phyloP scores from a whole-genome alignment of 768 basidiomycete genomes.

The Lepiota venenata region DNA sequence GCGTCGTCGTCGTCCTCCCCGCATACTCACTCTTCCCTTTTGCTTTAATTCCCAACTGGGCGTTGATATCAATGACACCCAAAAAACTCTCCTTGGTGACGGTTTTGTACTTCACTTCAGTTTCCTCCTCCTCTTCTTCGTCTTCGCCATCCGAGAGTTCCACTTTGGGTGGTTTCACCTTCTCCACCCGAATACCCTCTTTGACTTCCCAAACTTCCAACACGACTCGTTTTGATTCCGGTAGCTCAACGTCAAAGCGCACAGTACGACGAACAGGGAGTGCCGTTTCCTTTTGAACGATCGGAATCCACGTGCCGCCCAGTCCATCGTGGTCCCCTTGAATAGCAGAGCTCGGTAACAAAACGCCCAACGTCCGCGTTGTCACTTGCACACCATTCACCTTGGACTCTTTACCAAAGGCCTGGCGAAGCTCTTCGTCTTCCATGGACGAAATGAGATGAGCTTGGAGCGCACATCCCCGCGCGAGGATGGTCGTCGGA shows the following conservation, averaged over 20 bases:
- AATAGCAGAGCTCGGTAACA: constrained; percentile 47
- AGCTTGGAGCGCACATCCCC: constrained; percentile 78
- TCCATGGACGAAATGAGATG: constrained; percentile 52
- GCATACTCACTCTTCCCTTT: constrained; percentile 35
- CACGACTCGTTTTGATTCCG: constrained; percentile 43
- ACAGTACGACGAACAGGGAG: constrained; percentile 64
- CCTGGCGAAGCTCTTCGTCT: constrained; percentile 46
- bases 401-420: constrained; percentile 41
- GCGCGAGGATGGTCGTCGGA: constrained; percentile 72
- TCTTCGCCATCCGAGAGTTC: constrained; percentile 46
- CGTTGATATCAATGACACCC: constrained; percentile 37
- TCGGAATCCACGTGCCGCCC: constrained; percentile 63
- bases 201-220: constrained; percentile 79
- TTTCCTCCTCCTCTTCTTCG: constrained; percentile 60
- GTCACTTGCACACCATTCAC: constrained; percentile 51
- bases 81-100: constrained; percentile 53
- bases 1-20: constrained; percentile 46
- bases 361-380: constrained; percentile 57
- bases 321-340: constrained; percentile 37
- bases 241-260: constrained; percentile 52
- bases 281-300: constrained; percentile 68
- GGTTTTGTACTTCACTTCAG: constrained; percentile 61
- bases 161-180: constrained; percentile 41
- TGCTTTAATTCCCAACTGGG: constrained; percentile 36
- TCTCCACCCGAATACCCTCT: constrained; percentile 64